Base-by-base conservation (phyloP, 352 stramenopile species). In the Phytophthora foliorum region DNA sequence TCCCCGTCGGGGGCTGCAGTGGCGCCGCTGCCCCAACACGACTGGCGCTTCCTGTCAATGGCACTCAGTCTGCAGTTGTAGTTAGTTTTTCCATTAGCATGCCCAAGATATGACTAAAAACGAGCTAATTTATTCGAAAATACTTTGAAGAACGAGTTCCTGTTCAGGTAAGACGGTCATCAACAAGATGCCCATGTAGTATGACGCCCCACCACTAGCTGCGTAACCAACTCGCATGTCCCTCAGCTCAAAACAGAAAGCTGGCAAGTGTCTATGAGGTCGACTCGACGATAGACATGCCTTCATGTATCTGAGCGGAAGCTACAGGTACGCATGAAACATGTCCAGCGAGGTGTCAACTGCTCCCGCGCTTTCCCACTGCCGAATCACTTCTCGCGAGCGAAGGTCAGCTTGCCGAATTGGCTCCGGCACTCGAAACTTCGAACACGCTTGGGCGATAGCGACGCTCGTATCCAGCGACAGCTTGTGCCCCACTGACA, bases 391-490 rank as follows among this genome's bases (percentile, higher is more conserved):
- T 41, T 82, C 73, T 29, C 90, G 84, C 29, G 89, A 95, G 3
- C 87, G 81, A n/a, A 96, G 57, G 45, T 97, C 90, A 0, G 90
- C 90, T 46, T 96, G 89, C 0, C 90, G 86, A 63, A 96, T 95
- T 17, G 90, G 90, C 67, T 97, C 90, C 0, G 90, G 90, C 8
- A 96, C 70, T 36, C 90, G 88, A 46, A 85, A 94, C 52, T 72
- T 45, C 8, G 80, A 90, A 51, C 87, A 96, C 6, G 73, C 76
- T 29, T 77, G 38, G 13, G 80, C 76, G 24, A 97, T 81, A 8
- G 45, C 69, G 17, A 97, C 54, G 24, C 84, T 85, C 38, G 84
- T 84, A 32, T 79, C 67, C 3, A 97, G 75, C 7, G 82, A 93
- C 9, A 96, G 17, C 53, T 73, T 54, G 67, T 96, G 84, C 4